Evolutionary conservation across 1,284 basidiomycete species (phyloP).

Genomic region (Kwoniella shivajii): DNA sequence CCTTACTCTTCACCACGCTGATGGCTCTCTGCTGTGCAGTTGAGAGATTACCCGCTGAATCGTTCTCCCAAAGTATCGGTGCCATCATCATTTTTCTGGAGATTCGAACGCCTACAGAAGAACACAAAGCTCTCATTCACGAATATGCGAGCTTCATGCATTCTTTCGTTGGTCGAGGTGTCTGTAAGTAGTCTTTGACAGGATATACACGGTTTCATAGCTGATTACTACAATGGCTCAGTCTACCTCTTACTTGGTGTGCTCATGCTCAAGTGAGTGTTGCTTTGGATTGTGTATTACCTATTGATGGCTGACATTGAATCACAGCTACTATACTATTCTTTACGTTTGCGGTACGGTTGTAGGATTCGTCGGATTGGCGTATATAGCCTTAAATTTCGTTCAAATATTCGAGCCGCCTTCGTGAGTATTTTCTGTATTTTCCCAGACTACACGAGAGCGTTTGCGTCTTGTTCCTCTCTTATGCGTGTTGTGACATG

Average conservation of each 20-base stretch:
- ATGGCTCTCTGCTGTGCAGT: background rate
- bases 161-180: slow-evolving; percentile 53
- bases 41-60: slow-evolving; percentile 5
- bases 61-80: slow-evolving; percentile 31
- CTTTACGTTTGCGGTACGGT: slow-evolving; percentile 51
- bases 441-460: background rate
- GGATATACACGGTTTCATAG: background rate
- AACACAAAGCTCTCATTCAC: slow-evolving; percentile 49
- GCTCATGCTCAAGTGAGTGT: slow-evolving; percentile 51
- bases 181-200: slow-evolving; percentile 46
- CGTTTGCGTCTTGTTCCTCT: no score
- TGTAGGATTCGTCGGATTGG: slow-evolving; percentile 46
- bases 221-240: slow-evolving; percentile 7
- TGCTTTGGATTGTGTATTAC: background rate
- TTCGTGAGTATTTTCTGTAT: slow-evolving; percentile 35
- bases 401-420: slow-evolving; percentile 49
- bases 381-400: slow-evolving; percentile 50
- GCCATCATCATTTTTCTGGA: slow-evolving; percentile 49
- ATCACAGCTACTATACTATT: slow-evolving; percentile 49
- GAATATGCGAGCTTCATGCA: slow-evolving; percentile 55
- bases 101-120: slow-evolving; percentile 44
- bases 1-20: background rate
- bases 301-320: background rate
- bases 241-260: slow-evolving; percentile 54
- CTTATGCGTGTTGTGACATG: no score